Evolutionary conservation across 495 filamentous ascomycete genomes (phyloP), one percentile per base, ranked within the genome.

Genomic region (Penicillium bialowiezense): DNA sequence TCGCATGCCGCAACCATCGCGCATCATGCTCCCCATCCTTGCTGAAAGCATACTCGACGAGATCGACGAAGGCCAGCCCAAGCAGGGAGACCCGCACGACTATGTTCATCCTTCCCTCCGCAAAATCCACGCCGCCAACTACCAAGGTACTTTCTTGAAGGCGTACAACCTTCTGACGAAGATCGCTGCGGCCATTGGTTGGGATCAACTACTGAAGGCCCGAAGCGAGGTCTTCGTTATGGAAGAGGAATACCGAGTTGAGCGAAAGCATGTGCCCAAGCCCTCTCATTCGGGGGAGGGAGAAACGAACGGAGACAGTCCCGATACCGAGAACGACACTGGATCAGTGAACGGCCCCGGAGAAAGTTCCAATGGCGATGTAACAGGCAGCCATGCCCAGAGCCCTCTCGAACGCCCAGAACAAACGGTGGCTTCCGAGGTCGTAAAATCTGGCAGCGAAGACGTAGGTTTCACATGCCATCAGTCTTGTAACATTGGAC

Each of bases 201-300:
- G 93, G 93, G 93, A 98, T 60, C 89, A 96, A 58, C 77, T 98
- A 12, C 76, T 98, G 20, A 91, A 87, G 62, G 91, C 90, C 54
- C 80, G 93, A 42, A 97, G 92, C 69, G 89, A 92, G 50, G 93
- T 97, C 5, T 98, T 98, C 57, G 95, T 98, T 23, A 98, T 98
- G 93, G 93, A 98, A 61, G 93, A 98, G 60, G 93, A 98, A 65
- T 98, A 98, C 56, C 82, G 95, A 13, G 85, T 81, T 44, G 93
- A 98, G 69, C 91, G 89, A 55, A 86, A 93, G 50, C 84, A 86
- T 46, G 67, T 73, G 12, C 64, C 73, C n/a, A 74, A 79, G 41
- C 62, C 71, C 34, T 72, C 73, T 13, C 64, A 75, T 3, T 62
- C 75, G 23, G 82, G 81, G 38, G 78, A 45, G n/a, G 45, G 54